Conservation (phyloP, 2,329 filamentous ascomycete species). For the Rutstroemia sp. region DNA sequence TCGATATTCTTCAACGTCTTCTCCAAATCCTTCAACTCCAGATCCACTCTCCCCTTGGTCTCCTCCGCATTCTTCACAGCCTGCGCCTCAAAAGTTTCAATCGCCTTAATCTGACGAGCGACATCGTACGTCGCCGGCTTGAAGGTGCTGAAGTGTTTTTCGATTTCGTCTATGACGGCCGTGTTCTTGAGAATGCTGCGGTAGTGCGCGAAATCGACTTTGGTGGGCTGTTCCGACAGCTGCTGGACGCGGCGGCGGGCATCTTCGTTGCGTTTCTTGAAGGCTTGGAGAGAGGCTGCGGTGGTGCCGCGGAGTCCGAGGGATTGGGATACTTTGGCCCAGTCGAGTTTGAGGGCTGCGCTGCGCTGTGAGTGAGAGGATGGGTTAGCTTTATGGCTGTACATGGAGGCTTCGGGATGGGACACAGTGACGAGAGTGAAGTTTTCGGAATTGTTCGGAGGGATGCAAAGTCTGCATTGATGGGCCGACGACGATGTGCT, state of each 20-base stretch:
- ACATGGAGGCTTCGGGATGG: background rate
- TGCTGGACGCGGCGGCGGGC: constrained; percentile 86
- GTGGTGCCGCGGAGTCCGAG: constrained; percentile 96
- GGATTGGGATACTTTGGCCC: constrained; percentile 87
- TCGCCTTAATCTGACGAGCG: constrained; percentile 88
- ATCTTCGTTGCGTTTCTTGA: constrained; percentile 99
- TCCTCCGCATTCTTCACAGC: constrained; percentile 94
- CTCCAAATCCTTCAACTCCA: constrained; percentile 87
- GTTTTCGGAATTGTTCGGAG: constrained; percentile 11
- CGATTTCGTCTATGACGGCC: constrained; percentile 90
- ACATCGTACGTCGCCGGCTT: constrained; percentile 93
- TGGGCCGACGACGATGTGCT: background rate
- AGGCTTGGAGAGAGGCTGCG: constrained; percentile 80
- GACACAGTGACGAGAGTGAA: background rate
- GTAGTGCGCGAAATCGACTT: constrained; percentile 92
- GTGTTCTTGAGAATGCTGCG: constrained; percentile 91
- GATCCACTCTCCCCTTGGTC: constrained; percentile 92
- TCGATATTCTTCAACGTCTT: constrained; percentile 97
- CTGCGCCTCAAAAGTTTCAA: constrained; percentile 95
- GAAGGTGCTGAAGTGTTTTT: constrained; percentile 89
- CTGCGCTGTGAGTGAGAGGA: constrained; percentile 60
- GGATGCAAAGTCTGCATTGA: background rate
- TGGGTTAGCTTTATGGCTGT: constrained; percentile 12
- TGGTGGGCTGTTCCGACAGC: constrained; percentile 76
- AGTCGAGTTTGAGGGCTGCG: constrained; percentile 99